Conservation (phyloP, 2,329 filamentous ascomycete genomes). For the Fusarium beomiforme region DNA sequence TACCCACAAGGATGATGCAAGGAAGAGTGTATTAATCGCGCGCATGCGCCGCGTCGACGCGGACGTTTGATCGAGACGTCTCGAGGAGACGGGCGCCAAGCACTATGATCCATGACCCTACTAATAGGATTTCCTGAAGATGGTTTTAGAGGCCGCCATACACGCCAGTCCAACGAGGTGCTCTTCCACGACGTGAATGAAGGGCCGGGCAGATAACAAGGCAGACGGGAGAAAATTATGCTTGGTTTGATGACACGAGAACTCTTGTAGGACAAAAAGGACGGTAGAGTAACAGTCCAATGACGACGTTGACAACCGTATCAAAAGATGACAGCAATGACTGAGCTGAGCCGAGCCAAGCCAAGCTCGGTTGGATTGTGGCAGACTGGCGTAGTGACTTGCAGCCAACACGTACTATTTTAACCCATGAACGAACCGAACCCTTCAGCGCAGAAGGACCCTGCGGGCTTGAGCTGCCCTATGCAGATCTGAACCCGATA, state of each 20-base stretch:
- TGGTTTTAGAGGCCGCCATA: conserved; percentile 2
- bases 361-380: conserved; percentile 25
- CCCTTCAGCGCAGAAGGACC: conserved; percentile 13
- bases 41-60: conserved; percentile 21
- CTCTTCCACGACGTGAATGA: neutral
- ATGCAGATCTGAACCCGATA: conserved; percentile 25
- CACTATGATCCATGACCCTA: conserved; percentile 26
- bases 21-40: conserved; percentile 33
- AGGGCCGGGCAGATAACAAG: conserved; percentile 11
- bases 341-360: conserved; percentile 16
- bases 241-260: neutral
- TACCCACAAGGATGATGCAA: conserved; percentile 31
- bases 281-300: conserved; percentile 13
- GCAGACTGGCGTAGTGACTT: conserved; percentile 15
- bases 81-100: conserved; percentile 12
- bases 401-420: conserved; percentile 2
- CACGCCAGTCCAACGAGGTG: neutral
- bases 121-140: neutral
- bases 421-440: conserved; percentile 21
- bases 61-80: conserved; percentile 28
- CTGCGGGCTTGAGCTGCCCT: conserved; percentile 6
- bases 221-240: conserved; percentile 9
- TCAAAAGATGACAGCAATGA: conserved; percentile 26
- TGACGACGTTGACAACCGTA: conserved; percentile 21
- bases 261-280: conserved; percentile 9